Evolutionary conservation across 768 basidiomycete species (phyloP), one percentile per base, ranked within the genome.

Genomic region (Lentinus tigrinus): DNA sequence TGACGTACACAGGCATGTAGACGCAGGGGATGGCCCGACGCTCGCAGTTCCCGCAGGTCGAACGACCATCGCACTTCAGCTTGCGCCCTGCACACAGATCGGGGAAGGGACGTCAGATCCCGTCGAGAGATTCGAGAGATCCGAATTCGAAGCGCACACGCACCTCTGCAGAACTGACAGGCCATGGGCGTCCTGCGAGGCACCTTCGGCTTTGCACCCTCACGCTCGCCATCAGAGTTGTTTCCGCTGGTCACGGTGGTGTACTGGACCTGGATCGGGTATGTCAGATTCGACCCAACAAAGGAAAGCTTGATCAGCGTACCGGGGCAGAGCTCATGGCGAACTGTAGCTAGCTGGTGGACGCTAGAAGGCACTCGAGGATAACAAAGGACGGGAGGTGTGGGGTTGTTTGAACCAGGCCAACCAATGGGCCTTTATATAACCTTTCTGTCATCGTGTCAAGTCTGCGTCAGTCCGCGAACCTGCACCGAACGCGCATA

Each of bases 81-180:
- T 89, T 89, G 55, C 87, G 77, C 4, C 83, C 87, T 89, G 62
- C 2, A 19, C 9, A 39, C 26, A 57, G 19, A 48, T 48, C 11
- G 19, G 44, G 10, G 31, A n/a, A 40, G 43, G 31, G 23, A 26
- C 16, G 31, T 16, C n/a, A 46, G 26, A 19, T 46, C n/a, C 56
- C 44, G 39, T 61, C 28, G 44, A 38, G 43, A 24, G 19, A 17
- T 37, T 27, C 46, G 48, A 56, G 50, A 52, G 34, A 26, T n/a
- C 26, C 19, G 17, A 28, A 26, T 36, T 17, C 23, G 48, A 37
- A 40, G 46, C 10, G 37, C 31, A 26, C 21, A 49, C 54, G 34
- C 51, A 85, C 88, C 84, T 73, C 88, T 76, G 71, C 88, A 90
- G 65, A 89, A 90, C 62, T 81, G 79, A 64, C 88, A 90, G 9